phyloP scores from a whole-genome alignment of 257 asterid species.

The Fraxinus anomala region DNA sequence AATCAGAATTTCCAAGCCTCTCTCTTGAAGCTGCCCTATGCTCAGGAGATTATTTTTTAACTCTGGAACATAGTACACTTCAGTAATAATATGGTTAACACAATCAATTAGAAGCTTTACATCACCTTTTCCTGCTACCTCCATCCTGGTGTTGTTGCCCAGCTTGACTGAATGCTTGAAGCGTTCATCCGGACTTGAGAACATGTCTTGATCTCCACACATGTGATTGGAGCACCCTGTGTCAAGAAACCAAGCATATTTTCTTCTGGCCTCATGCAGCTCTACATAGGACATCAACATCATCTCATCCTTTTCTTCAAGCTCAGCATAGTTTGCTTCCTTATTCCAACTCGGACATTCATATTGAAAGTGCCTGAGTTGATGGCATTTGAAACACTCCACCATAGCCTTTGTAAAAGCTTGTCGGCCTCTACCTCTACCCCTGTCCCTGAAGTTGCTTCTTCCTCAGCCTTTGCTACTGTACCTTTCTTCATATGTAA shows the following conservation, averaged over 20 bases:
- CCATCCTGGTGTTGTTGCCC: background rate
- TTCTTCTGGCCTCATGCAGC: background rate
- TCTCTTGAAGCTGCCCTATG: background rate
- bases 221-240: slow-evolving; percentile 4
- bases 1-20: background rate
- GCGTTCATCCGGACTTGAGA: background rate
- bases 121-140: background rate
- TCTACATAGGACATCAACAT: background rate
- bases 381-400: background rate
- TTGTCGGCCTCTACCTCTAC: background rate
- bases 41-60: background rate
- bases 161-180: background rate
- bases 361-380: slow-evolving; percentile 7
- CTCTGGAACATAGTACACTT: background rate
- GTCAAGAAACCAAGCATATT: background rate
- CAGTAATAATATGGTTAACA: background rate
- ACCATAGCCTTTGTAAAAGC: background rate
- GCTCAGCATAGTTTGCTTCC: background rate
- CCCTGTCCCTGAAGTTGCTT: background rate
- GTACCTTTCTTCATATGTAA: background rate
- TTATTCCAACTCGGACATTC: background rate
- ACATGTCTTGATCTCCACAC: background rate
- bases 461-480: background rate
- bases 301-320: background rate
- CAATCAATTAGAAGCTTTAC: background rate